Base-by-base conservation (phyloP, 345 rosid genomes). In the Moricandia moricandioides region DNA sequence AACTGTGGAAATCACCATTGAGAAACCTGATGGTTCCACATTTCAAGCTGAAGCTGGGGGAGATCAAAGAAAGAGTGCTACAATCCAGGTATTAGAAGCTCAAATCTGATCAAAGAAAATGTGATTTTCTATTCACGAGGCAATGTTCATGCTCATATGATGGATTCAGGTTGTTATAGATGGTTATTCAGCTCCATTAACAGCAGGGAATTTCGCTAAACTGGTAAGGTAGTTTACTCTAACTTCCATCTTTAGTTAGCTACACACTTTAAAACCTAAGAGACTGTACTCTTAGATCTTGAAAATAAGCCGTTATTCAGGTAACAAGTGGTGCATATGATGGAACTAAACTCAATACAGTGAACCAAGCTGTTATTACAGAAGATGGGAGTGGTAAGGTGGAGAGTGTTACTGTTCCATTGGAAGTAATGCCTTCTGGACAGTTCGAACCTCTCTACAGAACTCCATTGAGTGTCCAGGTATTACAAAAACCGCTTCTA, bases 381-480 rank as follows among this genome's bases (percentile, higher is more conserved):
- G 92, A 88, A 21, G 85, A 54, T 31, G 84, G 88, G 40, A 69
- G 30, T 27, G 85, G 81, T 65, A 90, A 91, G 78, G 87, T 70
- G 7, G 70, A 30, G 7, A 87, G 86, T 69, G 86, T 82, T 69
- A 86, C 84, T 72, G 88, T 88, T 79, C 98, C 97, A 3, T 77
- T 94, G 74, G 97, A 94, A 76, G 82, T 91, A 76, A 90, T 80
- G 97, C 97, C 92, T 4, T 87, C 96, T 0, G 97, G 95, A 29
- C 97, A 94, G 65, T 94, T 94, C 52, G 98, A 91, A 81, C 98
- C 98, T 39, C 82, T 91, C 77, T 94, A 94, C 83, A 87, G 80
- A 79, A 89, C 98, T 71, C 78, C 85, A 6, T 69, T 94, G 78
- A 87, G 77, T 63, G 86, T 89, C 62, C 96, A 91, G 94, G 96